phyloP scores from a whole-genome alignment of 805 yeast species.

The Saturnispora halmiae region DNA sequence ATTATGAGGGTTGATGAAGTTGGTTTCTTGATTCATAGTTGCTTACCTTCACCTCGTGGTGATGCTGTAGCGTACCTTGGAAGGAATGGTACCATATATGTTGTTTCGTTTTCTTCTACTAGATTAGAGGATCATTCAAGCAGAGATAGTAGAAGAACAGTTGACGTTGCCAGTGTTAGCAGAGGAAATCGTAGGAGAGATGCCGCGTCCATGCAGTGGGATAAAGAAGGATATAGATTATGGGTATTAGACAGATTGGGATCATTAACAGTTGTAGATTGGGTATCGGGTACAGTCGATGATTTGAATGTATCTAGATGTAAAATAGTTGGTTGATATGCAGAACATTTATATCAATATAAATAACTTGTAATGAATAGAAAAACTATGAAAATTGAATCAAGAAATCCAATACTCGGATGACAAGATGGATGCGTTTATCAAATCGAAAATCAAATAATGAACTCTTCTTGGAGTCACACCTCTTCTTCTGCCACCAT shows the following conservation, averaged over 20 bases:
- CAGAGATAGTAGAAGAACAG: slow-evolving; percentile 51
- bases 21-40: slow-evolving; percentile 68
- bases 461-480: slow-evolving; percentile 20
- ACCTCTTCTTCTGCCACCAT: slow-evolving; percentile 8
- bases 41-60: slow-evolving; percentile 74
- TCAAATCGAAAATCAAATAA: slow-evolving; percentile 25
- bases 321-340: slow-evolving; percentile 36
- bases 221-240: slow-evolving; percentile 73
- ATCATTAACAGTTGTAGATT: slow-evolving; percentile 67
- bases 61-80: slow-evolving; percentile 78
- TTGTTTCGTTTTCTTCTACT: slow-evolving; percentile 46
- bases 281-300: slow-evolving; percentile 76
- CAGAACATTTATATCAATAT: background rate
- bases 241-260: slow-evolving; percentile 79
- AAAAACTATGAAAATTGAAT: background rate
- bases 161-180: slow-evolving; percentile 68
- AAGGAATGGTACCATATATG: slow-evolving; percentile 64
- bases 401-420: slow-evolving; percentile 13
- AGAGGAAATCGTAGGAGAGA: slow-evolving; percentile 64
- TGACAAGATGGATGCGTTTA: background rate
- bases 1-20: slow-evolving; percentile 63
- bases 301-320: slow-evolving; percentile 59
- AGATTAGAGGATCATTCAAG: slow-evolving; percentile 45
- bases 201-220: slow-evolving; percentile 71
- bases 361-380: background rate